Conservation (phyloP, 2,329 filamentous ascomycete genomes). For the Cytospora mali region DNA sequence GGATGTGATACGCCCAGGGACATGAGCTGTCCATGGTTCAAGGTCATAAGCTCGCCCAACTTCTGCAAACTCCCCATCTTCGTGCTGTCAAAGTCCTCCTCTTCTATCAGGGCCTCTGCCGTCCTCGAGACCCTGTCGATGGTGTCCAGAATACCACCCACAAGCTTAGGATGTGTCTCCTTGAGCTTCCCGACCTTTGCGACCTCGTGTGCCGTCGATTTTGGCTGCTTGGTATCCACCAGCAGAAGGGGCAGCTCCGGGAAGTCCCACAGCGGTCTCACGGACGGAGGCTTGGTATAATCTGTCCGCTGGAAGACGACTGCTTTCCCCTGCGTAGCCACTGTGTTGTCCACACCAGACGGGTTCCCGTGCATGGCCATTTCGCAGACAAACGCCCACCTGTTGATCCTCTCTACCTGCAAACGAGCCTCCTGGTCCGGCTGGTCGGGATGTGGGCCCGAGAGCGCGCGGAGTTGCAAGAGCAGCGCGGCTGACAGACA, state of each 20-base stretch:
- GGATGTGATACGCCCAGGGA: conserved; percentile 94
- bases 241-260: conserved; percentile 89
- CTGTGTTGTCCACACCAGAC: conserved; percentile 95
- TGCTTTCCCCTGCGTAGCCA: conserved; percentile 89
- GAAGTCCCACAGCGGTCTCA: conserved; percentile 80
- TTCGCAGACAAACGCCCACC: conserved; percentile 96
- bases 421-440: conserved; percentile 82
- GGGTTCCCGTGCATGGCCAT: conserved; percentile 98
- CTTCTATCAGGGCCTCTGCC: conserved; percentile 56
- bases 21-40: conserved; percentile 93
- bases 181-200: conserved; percentile 79
- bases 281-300: conserved; percentile 74
- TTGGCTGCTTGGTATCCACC: conserved; percentile 85
- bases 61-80: conserved; percentile 67
- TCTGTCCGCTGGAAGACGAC: conserved; percentile 85
- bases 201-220: conserved; percentile 84
- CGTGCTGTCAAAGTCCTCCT: conserved; percentile 68
- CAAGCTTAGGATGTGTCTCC: conserved; percentile 72
- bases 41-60: conserved; percentile 84
- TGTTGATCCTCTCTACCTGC: conserved; percentile 93
- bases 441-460: conserved; percentile 90
- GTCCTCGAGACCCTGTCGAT: conserved; percentile 73
- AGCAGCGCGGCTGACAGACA: conserved; percentile 84
- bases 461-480: conserved; percentile 83
- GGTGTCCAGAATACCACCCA: conserved; percentile 78